phyloP scores from a whole-genome alignment of 176 grass and related monocot genomes.

The Ensete glaucum region DNA sequence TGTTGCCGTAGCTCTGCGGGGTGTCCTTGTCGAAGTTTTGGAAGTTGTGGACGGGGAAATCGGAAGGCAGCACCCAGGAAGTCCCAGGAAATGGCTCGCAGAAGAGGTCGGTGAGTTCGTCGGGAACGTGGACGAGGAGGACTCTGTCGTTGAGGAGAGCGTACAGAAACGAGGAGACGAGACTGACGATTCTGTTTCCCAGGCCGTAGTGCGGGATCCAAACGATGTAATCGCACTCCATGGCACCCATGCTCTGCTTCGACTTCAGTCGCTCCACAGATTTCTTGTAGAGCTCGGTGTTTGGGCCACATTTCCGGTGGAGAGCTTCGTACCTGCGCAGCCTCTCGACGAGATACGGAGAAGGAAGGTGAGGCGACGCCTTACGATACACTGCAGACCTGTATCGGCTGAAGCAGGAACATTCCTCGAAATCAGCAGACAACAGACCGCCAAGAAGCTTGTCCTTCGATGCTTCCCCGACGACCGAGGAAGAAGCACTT shows the following conservation, averaged over 20 bases:
- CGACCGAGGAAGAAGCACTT: neutral
- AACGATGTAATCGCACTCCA: slow-evolving; percentile 52
- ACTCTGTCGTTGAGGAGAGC: slow-evolving; percentile 71
- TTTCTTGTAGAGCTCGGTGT: slow-evolving; percentile 24
- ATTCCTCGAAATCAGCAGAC: slow-evolving; percentile 32
- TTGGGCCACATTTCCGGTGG: slow-evolving; percentile 51
- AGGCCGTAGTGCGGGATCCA: slow-evolving; percentile 58
- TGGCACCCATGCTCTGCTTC: slow-evolving; percentile 21
- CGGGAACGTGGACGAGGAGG: slow-evolving; percentile 34
- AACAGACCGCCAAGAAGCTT: slow-evolving; percentile 59
- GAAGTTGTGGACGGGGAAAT: slow-evolving; percentile 54
- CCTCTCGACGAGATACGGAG: slow-evolving; percentile 34
- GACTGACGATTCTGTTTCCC: slow-evolving; percentile 59
- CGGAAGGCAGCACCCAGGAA: slow-evolving; percentile 45
- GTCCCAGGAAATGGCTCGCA: slow-evolving; percentile 70
- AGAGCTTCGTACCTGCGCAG: slow-evolving; percentile 56
- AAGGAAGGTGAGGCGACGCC: slow-evolving; percentile 34
- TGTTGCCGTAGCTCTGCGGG: slow-evolving; percentile 44
- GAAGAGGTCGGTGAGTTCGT: slow-evolving; percentile 45
- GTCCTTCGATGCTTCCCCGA: slow-evolving; percentile 9
- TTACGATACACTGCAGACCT: slow-evolving; percentile 24
- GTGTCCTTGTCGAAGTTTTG: slow-evolving; percentile 29
- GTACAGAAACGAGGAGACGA: slow-evolving; percentile 65
- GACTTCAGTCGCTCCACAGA: slow-evolving; percentile 48
- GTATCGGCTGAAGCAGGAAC: slow-evolving; percentile 39